A percentile compares a stretch with the other conserved stretches of the same genome.
These are phyloP conservation scores for Chlorella vulgaris DNA, from an alignment of 139 green algal genomes.

Conservation along the genomic window DNA sequence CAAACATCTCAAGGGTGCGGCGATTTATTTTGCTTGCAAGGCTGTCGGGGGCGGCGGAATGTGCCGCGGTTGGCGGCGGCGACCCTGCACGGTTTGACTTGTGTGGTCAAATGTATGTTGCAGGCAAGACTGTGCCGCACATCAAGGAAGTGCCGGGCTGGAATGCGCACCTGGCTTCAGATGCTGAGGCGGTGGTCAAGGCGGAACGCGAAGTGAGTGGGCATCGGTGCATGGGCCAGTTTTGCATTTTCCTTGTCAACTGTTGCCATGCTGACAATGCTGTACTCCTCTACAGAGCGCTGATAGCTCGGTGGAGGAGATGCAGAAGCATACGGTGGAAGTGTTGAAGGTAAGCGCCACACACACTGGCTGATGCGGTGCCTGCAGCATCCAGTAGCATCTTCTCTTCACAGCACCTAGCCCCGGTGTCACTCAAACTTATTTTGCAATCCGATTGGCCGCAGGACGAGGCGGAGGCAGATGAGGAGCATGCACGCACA, in stretches of 20 bases:
- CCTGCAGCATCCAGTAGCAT: too few relatives aligned
- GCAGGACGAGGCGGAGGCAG: neutral
- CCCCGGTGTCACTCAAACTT: too few relatives aligned
- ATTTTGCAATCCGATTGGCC: too few relatives aligned
- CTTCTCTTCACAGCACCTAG: too few relatives aligned
- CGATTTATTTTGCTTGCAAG: too few relatives aligned
- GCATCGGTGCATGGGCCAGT: neutral
- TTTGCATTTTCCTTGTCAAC: neutral
- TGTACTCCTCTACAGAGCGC: constrained; percentile 3
- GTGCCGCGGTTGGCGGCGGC: neutral
- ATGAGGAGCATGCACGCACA: neutral
- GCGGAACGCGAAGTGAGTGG: constrained; percentile 23
- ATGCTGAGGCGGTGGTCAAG: constrained; percentile 32
- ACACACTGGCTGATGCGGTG: too few relatives aligned
- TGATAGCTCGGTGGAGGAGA: constrained; percentile 17
- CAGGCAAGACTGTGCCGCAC: constrained; percentile 14
- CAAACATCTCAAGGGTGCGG: constrained; percentile 19
- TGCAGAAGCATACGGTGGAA: constrained; percentile 16
- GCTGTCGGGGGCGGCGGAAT: neutral
- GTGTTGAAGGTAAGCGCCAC: neutral
- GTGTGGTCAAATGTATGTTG: neutral
- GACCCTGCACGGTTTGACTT: neutral
- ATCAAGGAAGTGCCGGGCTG: constrained; percentile 23
- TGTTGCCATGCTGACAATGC: too few relatives aligned
- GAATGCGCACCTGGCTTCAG: constrained; percentile 26